A percentile compares a stretch with the other conserved stretches of the same genome.
Evolutionary conservation across 164 flowering plant genomes (phyloP).

Genomic region (Umbilicus rupestris): DNA sequence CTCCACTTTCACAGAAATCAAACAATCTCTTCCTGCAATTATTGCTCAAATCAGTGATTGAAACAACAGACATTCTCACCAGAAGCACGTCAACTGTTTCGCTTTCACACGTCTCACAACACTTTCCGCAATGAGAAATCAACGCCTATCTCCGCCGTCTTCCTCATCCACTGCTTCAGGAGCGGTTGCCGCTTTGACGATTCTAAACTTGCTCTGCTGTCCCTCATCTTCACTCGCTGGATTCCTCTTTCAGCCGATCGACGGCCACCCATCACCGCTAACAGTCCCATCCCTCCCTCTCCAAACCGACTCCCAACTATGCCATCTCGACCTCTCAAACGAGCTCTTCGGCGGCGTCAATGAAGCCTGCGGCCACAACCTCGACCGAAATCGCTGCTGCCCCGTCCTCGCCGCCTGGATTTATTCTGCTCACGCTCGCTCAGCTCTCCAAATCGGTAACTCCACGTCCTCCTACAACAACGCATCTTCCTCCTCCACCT

Average conservation of each 20-base stretch:
- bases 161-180: no score
- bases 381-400: conserved; percentile 95
- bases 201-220: neutral
- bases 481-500: conserved; percentile 29
- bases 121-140: neutral
- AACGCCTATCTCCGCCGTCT: neutral
- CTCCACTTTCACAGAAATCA: no score
- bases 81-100: neutral
- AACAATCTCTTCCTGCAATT: neutral
- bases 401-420: conserved; percentile 98
- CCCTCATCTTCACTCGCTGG: conserved; percentile 20
- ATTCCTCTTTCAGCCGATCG: conserved; percentile 32
- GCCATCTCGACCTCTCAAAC: conserved; percentile 82
- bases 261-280: conserved; percentile 29
- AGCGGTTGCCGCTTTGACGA: neutral
- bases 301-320: conserved; percentile 47
- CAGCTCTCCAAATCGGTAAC: conserved; percentile 49
- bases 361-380: conserved; percentile 66
- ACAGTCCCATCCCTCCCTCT: conserved; percentile 85
- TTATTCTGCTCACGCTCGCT: conserved; percentile 83
- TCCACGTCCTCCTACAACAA: conserved; percentile 1
- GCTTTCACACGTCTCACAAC: no score
- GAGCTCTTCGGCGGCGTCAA: conserved; percentile 94
- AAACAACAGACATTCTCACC: neutral
- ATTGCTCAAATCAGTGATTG: neutral